Base-by-base conservation (phyloP, 2,329 filamentous ascomycete genomes). In the Neocucurbitaria cava region DNA sequence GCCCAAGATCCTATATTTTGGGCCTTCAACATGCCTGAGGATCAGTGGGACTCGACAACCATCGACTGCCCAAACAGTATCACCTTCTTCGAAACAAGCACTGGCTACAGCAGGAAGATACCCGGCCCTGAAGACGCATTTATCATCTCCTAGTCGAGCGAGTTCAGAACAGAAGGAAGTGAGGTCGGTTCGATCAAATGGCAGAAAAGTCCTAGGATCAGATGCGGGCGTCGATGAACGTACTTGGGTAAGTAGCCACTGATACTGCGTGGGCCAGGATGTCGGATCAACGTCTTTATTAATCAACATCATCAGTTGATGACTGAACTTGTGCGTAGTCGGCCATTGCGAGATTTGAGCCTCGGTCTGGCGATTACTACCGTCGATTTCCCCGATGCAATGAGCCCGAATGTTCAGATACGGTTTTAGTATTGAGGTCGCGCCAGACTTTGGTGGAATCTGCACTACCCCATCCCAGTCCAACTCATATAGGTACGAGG, bases 11-110 rank as follows among this genome's bases (percentile, higher is more conserved):
- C 33, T 20, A 11, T 54, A 59, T 10, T 44, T 35, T 5, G n/a
- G 18, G 6, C 10, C 26, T 4, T 21, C n/a, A 9, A 41, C 23
- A 7, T 21, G 7, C 23, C 57, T 41, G 18, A 60, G 57, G 13
- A 60, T 52, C 1, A 60, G 48, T 5, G 51, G 54, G 9, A 49
- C 28, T 6, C 40, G 40, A 10, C 54, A 58, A 11, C 57, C 57
- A 28, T 60, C 54, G 17, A 60, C 11, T 8, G 57, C 57, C 47
- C 54, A 60, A 17, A 60, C 57, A 10, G 31, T 54, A 20, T 60
- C 57, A 36, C 57, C 54, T 15, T 43, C 23, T 5, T 49, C 24
- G 23, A 60, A 58, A 3, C 44, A 33, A 3, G 47, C 28, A 6
- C 38, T 47, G 7, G 50, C 47, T 15, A 55, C 35, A 1, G 47